Conservation (phyloP, 345 rosid genomes). For the Syzygium grande region DNA sequence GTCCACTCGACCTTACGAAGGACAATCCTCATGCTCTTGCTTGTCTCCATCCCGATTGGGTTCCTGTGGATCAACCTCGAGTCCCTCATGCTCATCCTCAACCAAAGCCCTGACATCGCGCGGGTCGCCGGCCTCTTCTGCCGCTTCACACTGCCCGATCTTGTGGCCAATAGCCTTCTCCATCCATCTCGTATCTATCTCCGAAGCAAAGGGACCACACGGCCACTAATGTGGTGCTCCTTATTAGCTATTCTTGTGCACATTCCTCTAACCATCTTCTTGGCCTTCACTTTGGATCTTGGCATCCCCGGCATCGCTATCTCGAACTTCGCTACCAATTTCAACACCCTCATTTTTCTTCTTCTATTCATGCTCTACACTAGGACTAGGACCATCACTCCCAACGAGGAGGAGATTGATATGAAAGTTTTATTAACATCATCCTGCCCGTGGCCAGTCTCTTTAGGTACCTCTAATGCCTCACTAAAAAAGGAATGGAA, state of each 20-base stretch:
- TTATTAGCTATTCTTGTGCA: slow-evolving; percentile 48
- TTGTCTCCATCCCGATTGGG: slow-evolving; percentile 55
- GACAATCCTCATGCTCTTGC: slow-evolving; percentile 55
- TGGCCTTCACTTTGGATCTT: slow-evolving; percentile 42
- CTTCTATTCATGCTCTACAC: slow-evolving; percentile 35
- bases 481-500: slow-evolving; percentile 40
- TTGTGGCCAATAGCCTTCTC: slow-evolving; percentile 62
- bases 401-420: not conserved
- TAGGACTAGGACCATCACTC: not conserved
- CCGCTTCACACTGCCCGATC: slow-evolving; percentile 66
- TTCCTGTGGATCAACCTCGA: slow-evolving; percentile 65
- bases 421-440: not conserved
- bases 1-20: slow-evolving; percentile 45
- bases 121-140: slow-evolving; percentile 62
- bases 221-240: slow-evolving; percentile 88
- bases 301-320: slow-evolving; percentile 79
- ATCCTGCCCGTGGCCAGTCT: not conserved
- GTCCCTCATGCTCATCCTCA: slow-evolving; percentile 57
- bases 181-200: slow-evolving; percentile 82
- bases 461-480: not conserved
- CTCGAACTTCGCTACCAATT: slow-evolving; percentile 53
- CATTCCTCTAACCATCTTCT: slow-evolving; percentile 41
- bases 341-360: slow-evolving; percentile 51
- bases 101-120: slow-evolving; percentile 57
- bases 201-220: slow-evolving; percentile 73